A percentile compares a stretch with the other conserved stretches of the same genome.
phyloP scores from a whole-genome alignment of 2,329 filamentous ascomycete species.

The Aschersonia sp. region DNA sequence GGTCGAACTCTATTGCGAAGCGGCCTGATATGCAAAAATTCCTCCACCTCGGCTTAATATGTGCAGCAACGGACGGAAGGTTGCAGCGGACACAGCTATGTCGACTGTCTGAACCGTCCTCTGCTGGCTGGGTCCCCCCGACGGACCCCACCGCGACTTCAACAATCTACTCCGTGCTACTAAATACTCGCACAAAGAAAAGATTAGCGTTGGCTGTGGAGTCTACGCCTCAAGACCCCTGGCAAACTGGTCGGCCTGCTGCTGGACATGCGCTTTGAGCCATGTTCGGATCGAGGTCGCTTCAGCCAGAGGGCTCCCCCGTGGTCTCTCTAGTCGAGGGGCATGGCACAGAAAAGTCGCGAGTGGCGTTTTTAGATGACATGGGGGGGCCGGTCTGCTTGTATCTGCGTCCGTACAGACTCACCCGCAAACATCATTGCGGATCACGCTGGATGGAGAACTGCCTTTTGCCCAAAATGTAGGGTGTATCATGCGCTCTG shows the following conservation, averaged over 20 bases:
- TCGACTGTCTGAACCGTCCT: neutral
- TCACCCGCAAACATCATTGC: constrained; percentile 1
- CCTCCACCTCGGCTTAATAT: too few species aligned
- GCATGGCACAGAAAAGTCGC: neutral
- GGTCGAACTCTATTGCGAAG: neutral
- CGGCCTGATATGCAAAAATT: neutral
- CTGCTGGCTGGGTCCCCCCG: neutral
- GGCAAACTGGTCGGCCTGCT: neutral
- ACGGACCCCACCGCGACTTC: neutral
- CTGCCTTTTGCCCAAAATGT: neutral
- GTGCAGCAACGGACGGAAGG: too few species aligned
- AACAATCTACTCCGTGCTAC: neutral
- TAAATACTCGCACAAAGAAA: neutral
- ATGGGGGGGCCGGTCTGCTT: neutral
- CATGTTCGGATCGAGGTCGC: neutral
- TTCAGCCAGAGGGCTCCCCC: neutral
- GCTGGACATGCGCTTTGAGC: constrained; percentile 2
- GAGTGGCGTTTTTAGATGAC: neutral
- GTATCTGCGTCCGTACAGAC: neutral
- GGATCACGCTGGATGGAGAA: neutral
- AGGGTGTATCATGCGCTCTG: constrained; percentile 1
- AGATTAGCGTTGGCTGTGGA: constrained; percentile 1
- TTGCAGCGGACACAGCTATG: neutral
- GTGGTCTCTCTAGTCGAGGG: neutral
- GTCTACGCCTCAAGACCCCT: neutral